phyloP scores from a whole-genome alignment of 192 early-diverging fungal species.

The Haplosporangium gracile region DNA sequence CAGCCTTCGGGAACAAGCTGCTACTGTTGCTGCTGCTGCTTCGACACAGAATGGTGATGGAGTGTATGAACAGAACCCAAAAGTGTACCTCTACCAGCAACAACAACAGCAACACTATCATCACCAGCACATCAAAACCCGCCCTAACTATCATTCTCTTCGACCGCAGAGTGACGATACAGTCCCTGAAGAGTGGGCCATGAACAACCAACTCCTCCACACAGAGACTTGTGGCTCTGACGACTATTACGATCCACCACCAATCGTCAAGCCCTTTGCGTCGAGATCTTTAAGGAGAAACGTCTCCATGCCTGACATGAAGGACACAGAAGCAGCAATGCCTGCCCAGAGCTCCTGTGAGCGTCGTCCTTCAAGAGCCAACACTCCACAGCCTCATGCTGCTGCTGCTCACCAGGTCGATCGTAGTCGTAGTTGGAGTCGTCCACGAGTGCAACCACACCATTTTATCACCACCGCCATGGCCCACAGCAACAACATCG shows the following conservation, averaged over 20 bases:
- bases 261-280: background rate
- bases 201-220: constrained; percentile 18
- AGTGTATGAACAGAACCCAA: constrained; percentile 52
- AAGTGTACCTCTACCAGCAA: constrained; percentile 28
- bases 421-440: constrained; percentile 24
- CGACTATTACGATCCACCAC: background rate
- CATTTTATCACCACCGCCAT: constrained; percentile 11
- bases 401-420: background rate
- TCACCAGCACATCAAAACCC: background rate
- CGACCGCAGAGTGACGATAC: constrained; percentile 4
- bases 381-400: constrained; percentile 9
- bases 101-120: constrained; percentile 14
- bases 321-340: background rate
- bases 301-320: constrained; percentile 16
- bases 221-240: background rate
- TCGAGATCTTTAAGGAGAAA: background rate
- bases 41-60: background rate
- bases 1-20: constrained; percentile 4
- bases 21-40: background rate
- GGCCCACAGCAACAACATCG: background rate
- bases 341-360: background rate
- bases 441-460: constrained; percentile 26
- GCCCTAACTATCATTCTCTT: background rate
- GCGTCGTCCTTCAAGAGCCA: background rate
- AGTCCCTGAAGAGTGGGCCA: constrained; percentile 17